Percentiles rank a stretch among this genome's conserved stretches.
These are phyloP conservation scores for Claviceps sp. DNA, from an alignment of 2,329 filamentous ascomycete species.

Conservation along the genomic window DNA sequence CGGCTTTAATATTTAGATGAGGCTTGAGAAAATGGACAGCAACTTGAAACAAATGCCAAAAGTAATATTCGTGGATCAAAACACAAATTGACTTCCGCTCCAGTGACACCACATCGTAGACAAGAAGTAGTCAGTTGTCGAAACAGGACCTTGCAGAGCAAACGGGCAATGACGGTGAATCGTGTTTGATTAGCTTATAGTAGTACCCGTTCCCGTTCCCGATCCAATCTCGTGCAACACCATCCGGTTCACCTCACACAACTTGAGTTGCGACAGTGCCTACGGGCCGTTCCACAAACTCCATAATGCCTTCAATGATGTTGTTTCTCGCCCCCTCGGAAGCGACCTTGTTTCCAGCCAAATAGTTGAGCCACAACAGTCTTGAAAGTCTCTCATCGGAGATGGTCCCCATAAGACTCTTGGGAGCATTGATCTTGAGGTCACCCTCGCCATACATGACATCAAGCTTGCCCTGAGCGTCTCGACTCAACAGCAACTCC, in stretches of 20 bases:
- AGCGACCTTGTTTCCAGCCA: constrained; percentile 75
- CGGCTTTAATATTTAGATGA: constrained; percentile 1
- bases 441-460: constrained; percentile 55
- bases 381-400: constrained; percentile 68
- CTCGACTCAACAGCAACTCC: constrained; percentile 61
- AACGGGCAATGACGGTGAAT: neutral
- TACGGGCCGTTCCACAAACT: constrained; percentile 75
- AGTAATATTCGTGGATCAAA: neutral
- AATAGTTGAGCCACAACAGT: constrained; percentile 78
- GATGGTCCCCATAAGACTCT: constrained; percentile 54
- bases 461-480: constrained; percentile 49
- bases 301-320: constrained; percentile 78
- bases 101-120: neutral
- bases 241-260: constrained; percentile 18
- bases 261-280: constrained; percentile 79
- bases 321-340: constrained; percentile 69
- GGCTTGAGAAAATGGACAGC: neutral
- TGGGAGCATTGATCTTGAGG: constrained; percentile 27
- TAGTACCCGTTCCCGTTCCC: neutral
- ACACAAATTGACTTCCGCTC: neutral
- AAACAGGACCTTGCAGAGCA: too few species aligned
- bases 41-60: neutral
- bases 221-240: neutral
- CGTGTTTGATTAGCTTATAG: neutral
- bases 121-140: neutral